These are phyloP conservation scores for Bisporella sp. DNA, from an alignment of 2,329 filamentous ascomycete genomes.

Conservation along the genomic window DNA sequence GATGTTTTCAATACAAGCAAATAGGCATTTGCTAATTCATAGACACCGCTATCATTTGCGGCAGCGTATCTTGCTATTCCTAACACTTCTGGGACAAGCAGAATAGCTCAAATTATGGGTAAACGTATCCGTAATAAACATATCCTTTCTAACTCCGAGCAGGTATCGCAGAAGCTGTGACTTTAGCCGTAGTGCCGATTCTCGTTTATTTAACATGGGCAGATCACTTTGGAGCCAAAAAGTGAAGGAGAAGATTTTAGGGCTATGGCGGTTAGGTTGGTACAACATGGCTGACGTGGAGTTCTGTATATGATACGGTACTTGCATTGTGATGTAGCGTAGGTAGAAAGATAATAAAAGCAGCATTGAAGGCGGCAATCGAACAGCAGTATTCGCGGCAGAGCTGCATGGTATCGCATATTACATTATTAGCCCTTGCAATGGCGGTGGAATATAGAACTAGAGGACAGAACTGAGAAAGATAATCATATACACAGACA, in stretches of 20 bases:
- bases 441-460: too few species aligned
- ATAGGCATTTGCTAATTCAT: not conserved
- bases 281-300: too few species aligned
- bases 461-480: too few species aligned
- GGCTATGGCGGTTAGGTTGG: too few species aligned
- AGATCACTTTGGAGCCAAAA: not conserved
- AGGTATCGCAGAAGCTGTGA: not conserved
- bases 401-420: too few species aligned
- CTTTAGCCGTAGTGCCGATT: not conserved
- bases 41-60: not conserved
- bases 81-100: not conserved
- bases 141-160: not conserved
- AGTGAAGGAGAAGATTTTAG: not conserved
- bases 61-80: not conserved
- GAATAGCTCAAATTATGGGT: not conserved
- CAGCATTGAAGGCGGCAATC: too few species aligned
- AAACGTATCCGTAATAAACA: not conserved
- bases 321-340: too few species aligned
- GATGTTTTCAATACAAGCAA: not conserved
- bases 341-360: too few species aligned
- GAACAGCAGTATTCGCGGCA: too few species aligned
- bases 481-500: too few species aligned
- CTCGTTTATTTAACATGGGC: not conserved
- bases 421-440: too few species aligned
- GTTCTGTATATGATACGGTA: too few species aligned